A percentile compares a stretch with the other conserved stretches of the same genome.
Conservation (phyloP, 2,329 filamentous ascomycete genomes). For the Fusarium sp. region DNA sequence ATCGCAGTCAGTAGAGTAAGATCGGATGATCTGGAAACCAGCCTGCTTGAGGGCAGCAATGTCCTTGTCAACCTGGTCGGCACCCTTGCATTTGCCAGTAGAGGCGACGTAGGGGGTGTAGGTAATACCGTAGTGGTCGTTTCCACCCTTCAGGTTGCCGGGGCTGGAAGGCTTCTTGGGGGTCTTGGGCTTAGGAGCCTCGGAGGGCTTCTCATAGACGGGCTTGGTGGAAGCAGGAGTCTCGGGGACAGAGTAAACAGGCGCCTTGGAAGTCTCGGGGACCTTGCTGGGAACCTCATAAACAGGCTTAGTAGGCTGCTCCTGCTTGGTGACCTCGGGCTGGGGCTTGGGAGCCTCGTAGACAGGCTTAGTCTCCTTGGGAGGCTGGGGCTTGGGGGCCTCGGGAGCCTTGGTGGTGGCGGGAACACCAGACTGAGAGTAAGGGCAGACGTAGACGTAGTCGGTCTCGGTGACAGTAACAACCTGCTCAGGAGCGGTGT, state of each 20-base stretch:
- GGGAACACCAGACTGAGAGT: slow-evolving; percentile 56
- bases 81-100: slow-evolving; percentile 71
- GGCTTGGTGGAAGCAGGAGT: slow-evolving; percentile 18
- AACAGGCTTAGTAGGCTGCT: slow-evolving; percentile 16
- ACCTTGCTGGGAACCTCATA: slow-evolving; percentile 22
- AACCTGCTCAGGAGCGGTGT: slow-evolving; percentile 73
- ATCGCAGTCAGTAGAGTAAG: slow-evolving; percentile 93
- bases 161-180: slow-evolving; percentile 38
- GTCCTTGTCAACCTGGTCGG: slow-evolving; percentile 66
- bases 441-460: slow-evolving; percentile 77
- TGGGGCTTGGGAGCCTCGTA: slow-evolving; percentile 32
- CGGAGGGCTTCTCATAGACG: slow-evolving; percentile 31
- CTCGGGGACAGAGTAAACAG: slow-evolving; percentile 17
- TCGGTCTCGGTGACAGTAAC: slow-evolving; percentile 76
- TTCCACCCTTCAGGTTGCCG: slow-evolving; percentile 52
- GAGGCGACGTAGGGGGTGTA: slow-evolving; percentile 77
- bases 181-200: slow-evolving; percentile 36
- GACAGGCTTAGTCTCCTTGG: slow-evolving; percentile 32
- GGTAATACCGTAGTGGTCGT: slow-evolving; percentile 76
- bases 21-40: slow-evolving; percentile 77
- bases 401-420: slow-evolving; percentile 38
- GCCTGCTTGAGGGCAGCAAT: slow-evolving; percentile 69
- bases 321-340: slow-evolving; percentile 35
- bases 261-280: slow-evolving; percentile 11
- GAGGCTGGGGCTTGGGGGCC: slow-evolving; percentile 32